Evolutionary conservation across 352 stramenopile species (phyloP).

Genomic region (Salisapilia sapeloensis): DNA sequence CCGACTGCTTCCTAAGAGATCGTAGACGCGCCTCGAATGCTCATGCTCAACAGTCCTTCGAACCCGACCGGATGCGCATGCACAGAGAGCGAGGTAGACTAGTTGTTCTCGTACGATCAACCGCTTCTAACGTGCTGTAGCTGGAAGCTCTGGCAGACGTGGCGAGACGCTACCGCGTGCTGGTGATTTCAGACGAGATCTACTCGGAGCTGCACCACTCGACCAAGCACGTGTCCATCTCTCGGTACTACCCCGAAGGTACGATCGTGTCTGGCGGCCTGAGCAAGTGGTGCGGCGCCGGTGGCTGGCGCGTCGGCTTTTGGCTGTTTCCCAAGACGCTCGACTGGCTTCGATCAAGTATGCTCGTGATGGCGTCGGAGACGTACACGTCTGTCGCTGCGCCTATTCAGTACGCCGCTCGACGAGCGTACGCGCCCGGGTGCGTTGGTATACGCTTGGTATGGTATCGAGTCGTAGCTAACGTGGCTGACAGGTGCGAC

Average conservation of each 20-base stretch:
- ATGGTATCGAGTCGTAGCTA: neutral
- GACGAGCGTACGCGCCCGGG: constrained; percentile 58
- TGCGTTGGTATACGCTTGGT: constrained; percentile 5
- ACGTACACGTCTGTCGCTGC: constrained; percentile 78
- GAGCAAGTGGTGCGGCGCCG: constrained; percentile 79
- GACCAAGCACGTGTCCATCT: constrained; percentile 62
- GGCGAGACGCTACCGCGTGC: constrained; percentile 68
- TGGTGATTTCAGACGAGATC: constrained; percentile 83
- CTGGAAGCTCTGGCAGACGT: constrained; percentile 48
- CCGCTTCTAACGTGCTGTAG: constrained; percentile 4
- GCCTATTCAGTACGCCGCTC: constrained; percentile 71
- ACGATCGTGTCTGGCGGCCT: constrained; percentile 78
- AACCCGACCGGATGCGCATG: constrained; percentile 78
- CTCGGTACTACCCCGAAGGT: constrained; percentile 72
- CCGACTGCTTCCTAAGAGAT: too few relatives aligned
- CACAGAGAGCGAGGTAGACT: constrained; percentile 42
- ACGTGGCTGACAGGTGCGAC: constrained; percentile 24
- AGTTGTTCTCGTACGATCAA: neutral
- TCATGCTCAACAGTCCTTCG: constrained; percentile 77
- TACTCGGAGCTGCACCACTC: constrained; percentile 75
- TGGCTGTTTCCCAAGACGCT: constrained; percentile 70
- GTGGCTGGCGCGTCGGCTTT: constrained; percentile 79
- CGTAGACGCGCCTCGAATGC: constrained; percentile 58
- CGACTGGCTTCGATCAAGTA: constrained; percentile 67
- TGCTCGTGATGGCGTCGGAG: constrained; percentile 81